A percentile compares a stretch with the other conserved stretches of the same genome.
These are phyloP conservation scores for Penicillium sp. DNA, from an alignment of 2,329 filamentous ascomycete species.

Conservation along the genomic window DNA sequence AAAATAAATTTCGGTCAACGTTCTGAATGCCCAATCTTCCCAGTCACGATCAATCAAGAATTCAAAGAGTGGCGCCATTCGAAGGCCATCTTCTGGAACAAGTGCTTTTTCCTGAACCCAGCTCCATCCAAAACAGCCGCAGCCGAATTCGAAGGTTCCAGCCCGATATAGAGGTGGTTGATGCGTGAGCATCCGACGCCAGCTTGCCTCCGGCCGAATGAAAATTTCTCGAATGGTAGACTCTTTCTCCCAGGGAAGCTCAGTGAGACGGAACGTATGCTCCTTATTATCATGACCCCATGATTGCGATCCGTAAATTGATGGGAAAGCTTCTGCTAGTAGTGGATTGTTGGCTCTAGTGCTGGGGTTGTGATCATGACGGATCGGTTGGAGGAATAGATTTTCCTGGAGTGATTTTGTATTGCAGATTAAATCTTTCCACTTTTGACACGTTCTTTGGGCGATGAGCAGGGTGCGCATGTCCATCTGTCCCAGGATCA, in stretches of 20 bases:
- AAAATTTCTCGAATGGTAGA: neutral
- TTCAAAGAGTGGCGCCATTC: conserved; percentile 3
- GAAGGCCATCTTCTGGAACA: neutral
- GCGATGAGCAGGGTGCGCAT: conserved; percentile 3
- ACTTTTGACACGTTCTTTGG: neutral
- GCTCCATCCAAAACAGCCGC: neutral
- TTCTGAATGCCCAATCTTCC: neutral
- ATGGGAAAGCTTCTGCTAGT: neutral
- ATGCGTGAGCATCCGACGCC: conserved; percentile 5
- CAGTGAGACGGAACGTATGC: conserved; percentile 1
- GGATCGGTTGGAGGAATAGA: neutral
- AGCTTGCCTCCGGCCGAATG: conserved; percentile 5
- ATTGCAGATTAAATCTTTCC: neutral
- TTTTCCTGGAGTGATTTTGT: neutral
- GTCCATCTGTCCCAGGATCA: conserved; percentile 4
- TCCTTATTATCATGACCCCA: conserved; percentile 1
- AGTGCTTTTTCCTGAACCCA: neutral
- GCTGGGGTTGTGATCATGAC: neutral
- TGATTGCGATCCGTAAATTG: neutral
- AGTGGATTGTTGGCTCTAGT: neutral
- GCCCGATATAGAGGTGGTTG: neutral
- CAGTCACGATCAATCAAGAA: neutral
- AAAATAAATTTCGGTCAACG: neutral
- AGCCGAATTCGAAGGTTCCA: neutral
- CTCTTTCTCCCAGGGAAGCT: neutral